Conservation (phyloP, 768 basidiomycete genomes). For the Infundibulicybe gibba region DNA sequence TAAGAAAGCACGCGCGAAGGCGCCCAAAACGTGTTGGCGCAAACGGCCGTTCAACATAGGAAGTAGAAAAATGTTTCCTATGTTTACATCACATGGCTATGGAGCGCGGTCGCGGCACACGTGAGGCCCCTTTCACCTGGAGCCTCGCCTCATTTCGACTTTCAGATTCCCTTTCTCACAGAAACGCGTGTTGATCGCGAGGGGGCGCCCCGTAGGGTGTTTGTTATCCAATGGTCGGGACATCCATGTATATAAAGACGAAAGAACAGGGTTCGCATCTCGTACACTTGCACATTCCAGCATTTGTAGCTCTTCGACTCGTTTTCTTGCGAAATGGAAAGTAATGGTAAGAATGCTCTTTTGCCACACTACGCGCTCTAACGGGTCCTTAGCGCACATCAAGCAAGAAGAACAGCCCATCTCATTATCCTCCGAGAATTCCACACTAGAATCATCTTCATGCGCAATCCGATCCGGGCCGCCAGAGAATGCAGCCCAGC, state of each 20-base stretch:
- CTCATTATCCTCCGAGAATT: neutral
- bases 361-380: too few relatives aligned
- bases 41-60: slow-evolving; percentile 12
- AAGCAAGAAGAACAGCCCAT: slow-evolving; percentile 3
- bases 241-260: slow-evolving; percentile 15
- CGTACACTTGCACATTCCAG: too few relatives aligned
- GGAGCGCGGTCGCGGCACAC: slow-evolving; percentile 3
- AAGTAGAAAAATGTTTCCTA: slow-evolving; percentile 10
- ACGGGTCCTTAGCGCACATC: neutral
- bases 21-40: slow-evolving; percentile 23
- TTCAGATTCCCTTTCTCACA: slow-evolving; percentile 12
- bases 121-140: slow-evolving; percentile 15
- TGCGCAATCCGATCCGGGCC: neutral
- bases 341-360: too few relatives aligned
- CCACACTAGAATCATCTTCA: neutral
- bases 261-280: slow-evolving; percentile 5
- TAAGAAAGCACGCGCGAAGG: too few relatives aligned
- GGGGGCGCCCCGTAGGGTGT: slow-evolving; percentile 5
- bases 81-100: slow-evolving; percentile 21
- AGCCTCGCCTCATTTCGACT: slow-evolving; percentile 15
- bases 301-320: too few relatives aligned
- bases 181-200: slow-evolving; percentile 21
- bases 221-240: slow-evolving; percentile 10
- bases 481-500: too few relatives aligned
- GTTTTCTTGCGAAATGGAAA: too few relatives aligned